Evolutionary conservation across 2,329 filamentous ascomycete species (phyloP), one percentile per base, ranked within the genome.

Genomic region (Fusarium sacchari): DNA sequence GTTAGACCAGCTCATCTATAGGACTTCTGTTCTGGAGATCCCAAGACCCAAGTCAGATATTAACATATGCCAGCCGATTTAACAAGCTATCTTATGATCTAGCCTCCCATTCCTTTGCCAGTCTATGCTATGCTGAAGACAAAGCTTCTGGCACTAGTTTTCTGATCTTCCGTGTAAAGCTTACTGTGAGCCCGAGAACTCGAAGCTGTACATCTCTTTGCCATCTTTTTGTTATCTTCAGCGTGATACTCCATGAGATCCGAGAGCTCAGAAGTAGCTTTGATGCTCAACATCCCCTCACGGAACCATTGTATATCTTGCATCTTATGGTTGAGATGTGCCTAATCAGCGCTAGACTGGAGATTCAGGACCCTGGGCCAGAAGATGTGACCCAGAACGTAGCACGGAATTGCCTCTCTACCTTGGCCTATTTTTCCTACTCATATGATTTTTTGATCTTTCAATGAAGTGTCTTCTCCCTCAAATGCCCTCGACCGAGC

Each of bases 351-450:
- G 22, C 28, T 15, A 17, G 46, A 49, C 46, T 2, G 7, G 4
- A 6, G 10, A 24, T 34, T 11, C 30, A 20, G 12, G 34, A 20
- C 22, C 24, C 6, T 1, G 24, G 3, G 2, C 30, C 17, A 10
- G 14, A 1, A 24, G 30, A 50, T 1, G n/a, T 24, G 8, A 5
- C 3, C 8, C 14, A 34, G 12, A 24, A n/a, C 30, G 12, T 24
- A 26, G 47, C 3, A 34, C 1, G 17, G 6, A 34, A 30, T 24
- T 34, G 9, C n/a, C 30, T 24, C 6, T n/a, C n/a, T 5, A 10
- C 8, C n/a, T 6, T 7, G 5, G 12, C 17, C 12, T 52, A 52
- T 11, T 20, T 14, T 6, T 4, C 5, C 12, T 0, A 14, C 0
- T 34, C 8, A 20, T 34, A 24, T 3, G 17, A 34, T 12, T 20